These are phyloP conservation scores for Microthlaspi erraticum DNA, from an alignment of 345 rosid genomes.

Conservation along the genomic window DNA sequence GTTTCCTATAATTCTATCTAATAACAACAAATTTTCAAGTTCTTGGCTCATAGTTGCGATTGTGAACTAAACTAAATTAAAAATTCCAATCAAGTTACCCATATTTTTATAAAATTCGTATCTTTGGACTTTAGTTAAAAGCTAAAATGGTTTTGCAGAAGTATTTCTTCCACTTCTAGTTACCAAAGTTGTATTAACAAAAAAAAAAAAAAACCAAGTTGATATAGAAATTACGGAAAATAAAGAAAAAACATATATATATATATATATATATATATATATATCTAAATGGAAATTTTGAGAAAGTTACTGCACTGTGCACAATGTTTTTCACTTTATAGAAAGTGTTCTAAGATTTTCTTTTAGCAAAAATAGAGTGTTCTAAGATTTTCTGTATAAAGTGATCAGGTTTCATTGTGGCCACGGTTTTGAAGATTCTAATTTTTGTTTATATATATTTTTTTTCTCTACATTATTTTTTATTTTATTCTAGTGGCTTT, in stretches of 20 bases:
- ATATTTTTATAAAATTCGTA: neutral
- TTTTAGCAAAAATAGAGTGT: neutral
- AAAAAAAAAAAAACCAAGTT: neutral
- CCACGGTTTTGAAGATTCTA: conserved; percentile 25
- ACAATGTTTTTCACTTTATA: conserved; percentile 10
- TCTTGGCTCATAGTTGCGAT: neutral
- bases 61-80: neutral
- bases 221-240: neutral
- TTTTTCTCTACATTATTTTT: neutral
- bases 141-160: neutral
- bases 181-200: neutral
- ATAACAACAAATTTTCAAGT: neutral
- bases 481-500: conserved; percentile 33
- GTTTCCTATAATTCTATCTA: neutral
- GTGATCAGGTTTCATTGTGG: conserved; percentile 25
- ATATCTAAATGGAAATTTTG: neutral
- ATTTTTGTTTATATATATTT: neutral
- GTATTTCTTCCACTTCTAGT: conserved; percentile 1
- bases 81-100: neutral
- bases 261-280: no score
- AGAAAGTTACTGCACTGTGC: neutral
- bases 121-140: neutral
- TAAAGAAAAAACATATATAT: no score
- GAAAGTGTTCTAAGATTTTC: neutral
- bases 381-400: neutral